Evolutionary conservation across 257 asterid species (phyloP).

Genomic region (Anisodus tanguticus): DNA sequence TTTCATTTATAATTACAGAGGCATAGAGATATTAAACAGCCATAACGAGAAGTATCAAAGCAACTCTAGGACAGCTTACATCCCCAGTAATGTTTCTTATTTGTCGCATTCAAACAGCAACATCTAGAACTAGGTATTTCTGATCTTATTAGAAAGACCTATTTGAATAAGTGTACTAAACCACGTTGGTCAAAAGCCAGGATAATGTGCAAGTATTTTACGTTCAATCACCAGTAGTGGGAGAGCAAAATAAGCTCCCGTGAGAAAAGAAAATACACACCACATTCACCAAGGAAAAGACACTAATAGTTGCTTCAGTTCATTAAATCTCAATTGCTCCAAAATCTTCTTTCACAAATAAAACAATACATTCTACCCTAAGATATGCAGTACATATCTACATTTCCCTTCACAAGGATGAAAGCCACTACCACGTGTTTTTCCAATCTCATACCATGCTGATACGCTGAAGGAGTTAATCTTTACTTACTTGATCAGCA

Average conservation of each 20-base stretch:
- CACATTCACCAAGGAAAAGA: constrained; percentile 3
- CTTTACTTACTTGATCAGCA: neutral
- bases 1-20: neutral
- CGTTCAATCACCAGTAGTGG: neutral
- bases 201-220: neutral
- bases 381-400: neutral
- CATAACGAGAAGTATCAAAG: neutral
- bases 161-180: neutral
- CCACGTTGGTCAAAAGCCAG: neutral
- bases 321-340: neutral
- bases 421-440: neutral
- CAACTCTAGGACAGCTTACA: neutral
- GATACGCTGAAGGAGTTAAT: neutral
- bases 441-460: neutral
- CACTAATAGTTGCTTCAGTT: constrained; percentile 14
- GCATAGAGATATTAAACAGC: neutral
- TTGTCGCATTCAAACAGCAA: neutral
- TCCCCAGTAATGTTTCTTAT: neutral
- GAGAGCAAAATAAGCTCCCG: neutral
- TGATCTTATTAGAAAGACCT: neutral
- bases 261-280: neutral
- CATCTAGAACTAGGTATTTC: neutral
- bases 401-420: constrained; percentile 8
- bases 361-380: neutral
- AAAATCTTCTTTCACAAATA: neutral